Percentiles rank a stretch among this genome's conserved stretches.
Conservation (phyloP, 2,329 filamentous ascomycete species). For the Corynespora cassiicola region DNA sequence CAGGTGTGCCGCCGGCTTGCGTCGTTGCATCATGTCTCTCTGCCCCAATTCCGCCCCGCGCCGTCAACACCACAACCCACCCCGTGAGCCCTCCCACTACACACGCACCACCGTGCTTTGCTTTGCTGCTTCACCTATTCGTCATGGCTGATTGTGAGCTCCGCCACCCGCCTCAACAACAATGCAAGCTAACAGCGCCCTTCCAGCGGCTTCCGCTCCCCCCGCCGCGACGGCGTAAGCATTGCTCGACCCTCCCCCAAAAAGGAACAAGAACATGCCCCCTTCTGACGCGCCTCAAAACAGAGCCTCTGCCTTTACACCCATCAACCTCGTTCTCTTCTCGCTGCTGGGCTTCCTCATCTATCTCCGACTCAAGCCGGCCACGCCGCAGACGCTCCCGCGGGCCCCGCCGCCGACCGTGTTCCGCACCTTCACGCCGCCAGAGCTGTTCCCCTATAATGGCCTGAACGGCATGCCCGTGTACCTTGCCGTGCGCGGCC, state of each 20-base stretch:
- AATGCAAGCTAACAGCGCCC: constrained; percentile 49
- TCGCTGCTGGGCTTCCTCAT: constrained; percentile 63
- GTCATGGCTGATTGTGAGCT: constrained; percentile 36
- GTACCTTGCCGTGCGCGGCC: constrained; percentile 88
- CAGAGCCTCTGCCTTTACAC: constrained; percentile 62
- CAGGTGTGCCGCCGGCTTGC: constrained; percentile 1
- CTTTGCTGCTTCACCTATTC: neutral
- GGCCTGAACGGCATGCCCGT: constrained; percentile 77
- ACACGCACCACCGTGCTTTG: neutral
- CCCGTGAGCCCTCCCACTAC: neutral
- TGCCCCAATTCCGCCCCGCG: neutral
- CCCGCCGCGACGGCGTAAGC: constrained; percentile 53
- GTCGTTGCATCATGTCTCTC: constrained; percentile 6
- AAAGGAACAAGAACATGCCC: constrained; percentile 1
- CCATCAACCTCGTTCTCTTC: constrained; percentile 67
- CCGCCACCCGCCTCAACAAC: neutral
- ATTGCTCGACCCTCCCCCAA: constrained; percentile 5
- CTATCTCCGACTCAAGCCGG: constrained; percentile 66
- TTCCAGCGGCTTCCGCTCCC: constrained; percentile 69
- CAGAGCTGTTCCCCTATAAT: constrained; percentile 84
- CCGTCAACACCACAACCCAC: neutral
- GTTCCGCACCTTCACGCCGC: constrained; percentile 85
- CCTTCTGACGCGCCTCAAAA: constrained; percentile 22
- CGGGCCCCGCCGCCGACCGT: constrained; percentile 73
- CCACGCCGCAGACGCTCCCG: constrained; percentile 58